Percentiles rank a stretch among this genome's conserved stretches.
Evolutionary conservation across 306 rosid species (phyloP).

Genomic region (Trifolium dubium): DNA sequence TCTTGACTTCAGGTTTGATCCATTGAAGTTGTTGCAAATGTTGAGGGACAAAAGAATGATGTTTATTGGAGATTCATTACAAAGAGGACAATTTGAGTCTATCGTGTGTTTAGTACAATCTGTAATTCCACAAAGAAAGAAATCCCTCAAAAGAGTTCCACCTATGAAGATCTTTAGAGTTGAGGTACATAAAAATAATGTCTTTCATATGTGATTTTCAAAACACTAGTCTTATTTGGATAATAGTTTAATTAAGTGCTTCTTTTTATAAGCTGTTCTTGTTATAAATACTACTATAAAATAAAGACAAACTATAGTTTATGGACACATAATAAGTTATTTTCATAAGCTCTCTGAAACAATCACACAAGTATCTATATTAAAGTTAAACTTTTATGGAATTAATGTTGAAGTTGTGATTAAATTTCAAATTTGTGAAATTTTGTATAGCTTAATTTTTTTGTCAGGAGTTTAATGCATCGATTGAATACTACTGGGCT

Average conservation of each 20-base stretch:
- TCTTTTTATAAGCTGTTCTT: too few relatives aligned
- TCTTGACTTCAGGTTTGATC: conserved; percentile 65
- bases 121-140: conserved; percentile 73
- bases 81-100: conserved; percentile 90
- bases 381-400: neutral
- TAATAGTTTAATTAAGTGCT: too few relatives aligned
- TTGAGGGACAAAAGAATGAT: conserved; percentile 78
- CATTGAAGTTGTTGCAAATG: conserved; percentile 76
- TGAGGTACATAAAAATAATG: conserved; percentile 51
- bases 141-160: conserved; percentile 74
- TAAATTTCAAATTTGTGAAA: conserved; percentile 23
- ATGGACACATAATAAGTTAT: too few relatives aligned
- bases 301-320: too few relatives aligned
- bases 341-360: too few relatives aligned
- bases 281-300: too few relatives aligned
- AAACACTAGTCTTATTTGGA: neutral
- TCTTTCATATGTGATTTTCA: neutral
- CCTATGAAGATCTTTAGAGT: conserved; percentile 82
- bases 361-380: too few relatives aligned
- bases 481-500: conserved; percentile 93
- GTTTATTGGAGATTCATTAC: conserved; percentile 90
- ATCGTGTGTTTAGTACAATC: conserved; percentile 86
- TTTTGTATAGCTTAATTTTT: conserved; percentile 13
- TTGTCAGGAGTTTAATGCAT: conserved; percentile 71
- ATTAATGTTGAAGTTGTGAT: neutral